Conservation (phyloP, 2,329 filamentous ascomycete species). For the Talaromyces amestolkiae region DNA sequence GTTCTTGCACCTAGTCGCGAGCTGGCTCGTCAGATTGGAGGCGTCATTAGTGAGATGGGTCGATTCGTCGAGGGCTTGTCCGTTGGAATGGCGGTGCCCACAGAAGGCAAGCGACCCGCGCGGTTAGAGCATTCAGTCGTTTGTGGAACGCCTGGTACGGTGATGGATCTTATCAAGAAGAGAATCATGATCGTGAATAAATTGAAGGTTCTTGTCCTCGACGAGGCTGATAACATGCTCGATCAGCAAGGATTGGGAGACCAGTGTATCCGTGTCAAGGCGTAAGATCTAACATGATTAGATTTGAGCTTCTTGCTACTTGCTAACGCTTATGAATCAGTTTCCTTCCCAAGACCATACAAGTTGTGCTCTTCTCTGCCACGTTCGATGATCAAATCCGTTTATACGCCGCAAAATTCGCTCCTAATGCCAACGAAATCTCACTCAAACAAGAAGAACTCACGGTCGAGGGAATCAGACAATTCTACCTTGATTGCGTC, state of each 20-base stretch:
- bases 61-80: constrained; percentile 73
- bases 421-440: constrained; percentile 80
- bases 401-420: constrained; percentile 77
- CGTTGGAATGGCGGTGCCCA: constrained; percentile 79
- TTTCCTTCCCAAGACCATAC: constrained; percentile 69
- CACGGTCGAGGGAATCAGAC: constrained; percentile 94
- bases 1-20: constrained; percentile 91
- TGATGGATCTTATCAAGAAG: constrained; percentile 79
- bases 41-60: constrained; percentile 79
- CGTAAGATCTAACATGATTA: constrained; percentile 46
- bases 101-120: constrained; percentile 65
- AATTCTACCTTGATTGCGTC: constrained; percentile 94
- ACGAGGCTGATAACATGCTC: constrained; percentile 98
- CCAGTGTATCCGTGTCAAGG: constrained; percentile 87
- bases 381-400: constrained; percentile 87
- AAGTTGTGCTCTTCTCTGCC: constrained; percentile 92
- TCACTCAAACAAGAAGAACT: constrained; percentile 86
- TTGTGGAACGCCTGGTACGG: constrained; percentile 90
- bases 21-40: constrained; percentile 88
- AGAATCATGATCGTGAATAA: constrained; percentile 68
- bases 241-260: constrained; percentile 94
- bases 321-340: constrained; percentile 48
- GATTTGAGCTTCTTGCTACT: background rate
- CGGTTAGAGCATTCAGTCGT: constrained; percentile 74
- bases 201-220: constrained; percentile 81